Percentiles rank a stretch among this genome's conserved stretches.
Conservation (phyloP, 2,329 filamentous ascomycete species). For the Ceratocystis smalleyi region DNA sequence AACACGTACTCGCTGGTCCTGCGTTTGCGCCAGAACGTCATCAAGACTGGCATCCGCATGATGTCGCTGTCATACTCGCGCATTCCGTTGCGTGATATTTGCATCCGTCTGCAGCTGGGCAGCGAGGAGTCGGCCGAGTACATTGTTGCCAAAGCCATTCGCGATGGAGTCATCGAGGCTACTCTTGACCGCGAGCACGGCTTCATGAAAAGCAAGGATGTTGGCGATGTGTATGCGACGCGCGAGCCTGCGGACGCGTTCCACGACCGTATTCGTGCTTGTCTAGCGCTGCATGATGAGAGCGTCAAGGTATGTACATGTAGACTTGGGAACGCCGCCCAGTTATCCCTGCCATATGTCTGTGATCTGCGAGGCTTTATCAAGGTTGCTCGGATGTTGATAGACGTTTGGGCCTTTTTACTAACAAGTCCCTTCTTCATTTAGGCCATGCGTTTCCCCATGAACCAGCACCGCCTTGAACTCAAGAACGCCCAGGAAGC, state of each 20-base stretch:
- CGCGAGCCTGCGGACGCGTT: constrained; percentile 92
- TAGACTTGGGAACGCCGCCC: background rate
- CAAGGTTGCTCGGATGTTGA: constrained; percentile 17
- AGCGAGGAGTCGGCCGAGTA: constrained; percentile 98
- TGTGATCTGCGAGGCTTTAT: background rate
- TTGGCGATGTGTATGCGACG: constrained; percentile 90
- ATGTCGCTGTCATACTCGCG: constrained; percentile 96
- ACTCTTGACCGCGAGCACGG: constrained; percentile 85
- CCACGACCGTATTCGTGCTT: constrained; percentile 88
- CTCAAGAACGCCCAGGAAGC: constrained; percentile 97
- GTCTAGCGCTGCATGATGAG: constrained; percentile 84
- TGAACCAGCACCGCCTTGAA: constrained; percentile 96
- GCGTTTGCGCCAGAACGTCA: constrained; percentile 91
- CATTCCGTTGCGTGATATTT: constrained; percentile 93
- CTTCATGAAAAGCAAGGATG: constrained; percentile 97
- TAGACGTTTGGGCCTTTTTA: background rate
- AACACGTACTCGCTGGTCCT: constrained; percentile 91
- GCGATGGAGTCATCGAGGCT: constrained; percentile 93
- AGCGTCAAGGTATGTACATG: constrained; percentile 67
- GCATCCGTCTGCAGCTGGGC: constrained; percentile 80
- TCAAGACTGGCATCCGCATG: constrained; percentile 98
- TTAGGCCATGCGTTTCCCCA: constrained; percentile 97
- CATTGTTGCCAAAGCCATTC: constrained; percentile 96
- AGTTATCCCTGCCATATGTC: background rate
- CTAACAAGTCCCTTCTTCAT: constrained; percentile 21